Evolutionary conservation across 139 green algal genomes (phyloP).

Genomic region (Tetraselmis chui): DNA sequence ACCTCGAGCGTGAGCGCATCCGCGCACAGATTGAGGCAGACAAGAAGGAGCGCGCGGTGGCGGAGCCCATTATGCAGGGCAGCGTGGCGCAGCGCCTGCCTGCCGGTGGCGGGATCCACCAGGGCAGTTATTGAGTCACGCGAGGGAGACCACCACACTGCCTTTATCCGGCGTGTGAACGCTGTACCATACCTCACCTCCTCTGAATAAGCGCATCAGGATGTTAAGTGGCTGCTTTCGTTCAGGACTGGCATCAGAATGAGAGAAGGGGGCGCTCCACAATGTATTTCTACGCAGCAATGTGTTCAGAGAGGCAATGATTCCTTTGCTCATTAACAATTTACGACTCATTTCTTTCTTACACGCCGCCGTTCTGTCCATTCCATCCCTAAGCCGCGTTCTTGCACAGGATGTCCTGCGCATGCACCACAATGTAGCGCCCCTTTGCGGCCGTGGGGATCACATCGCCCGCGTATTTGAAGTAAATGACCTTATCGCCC

Average conservation of each 20-base stretch:
- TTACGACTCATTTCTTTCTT: no score
- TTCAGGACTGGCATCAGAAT: no score
- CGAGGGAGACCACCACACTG: no score
- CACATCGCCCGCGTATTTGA: conserved; percentile 84
- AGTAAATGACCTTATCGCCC: conserved; percentile 69
- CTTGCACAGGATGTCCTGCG: conserved; percentile 84
- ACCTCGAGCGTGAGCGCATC: not conserved
- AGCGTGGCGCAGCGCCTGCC: not conserved
- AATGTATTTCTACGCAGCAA: no score
- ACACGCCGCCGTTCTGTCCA: no score
- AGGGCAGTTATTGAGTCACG: not conserved
- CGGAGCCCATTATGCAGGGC: not conserved
- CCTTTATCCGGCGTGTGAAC: no score
- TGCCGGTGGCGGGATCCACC: not conserved
- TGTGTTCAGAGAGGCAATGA: no score
- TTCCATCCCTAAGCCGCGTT: not conserved
- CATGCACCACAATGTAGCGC: conserved; percentile 80
- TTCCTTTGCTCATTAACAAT: no score
- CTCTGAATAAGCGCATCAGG: no score
- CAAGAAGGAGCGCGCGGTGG: not conserved
- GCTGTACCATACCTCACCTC: no score
- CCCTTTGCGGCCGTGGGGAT: conserved; percentile 78
- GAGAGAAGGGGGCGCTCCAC: no score
- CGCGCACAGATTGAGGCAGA: not conserved
- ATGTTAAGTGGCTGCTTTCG: no score